Base-by-base conservation (phyloP, 1,284 basidiomycete species). In the Coniophora puteana region DNA sequence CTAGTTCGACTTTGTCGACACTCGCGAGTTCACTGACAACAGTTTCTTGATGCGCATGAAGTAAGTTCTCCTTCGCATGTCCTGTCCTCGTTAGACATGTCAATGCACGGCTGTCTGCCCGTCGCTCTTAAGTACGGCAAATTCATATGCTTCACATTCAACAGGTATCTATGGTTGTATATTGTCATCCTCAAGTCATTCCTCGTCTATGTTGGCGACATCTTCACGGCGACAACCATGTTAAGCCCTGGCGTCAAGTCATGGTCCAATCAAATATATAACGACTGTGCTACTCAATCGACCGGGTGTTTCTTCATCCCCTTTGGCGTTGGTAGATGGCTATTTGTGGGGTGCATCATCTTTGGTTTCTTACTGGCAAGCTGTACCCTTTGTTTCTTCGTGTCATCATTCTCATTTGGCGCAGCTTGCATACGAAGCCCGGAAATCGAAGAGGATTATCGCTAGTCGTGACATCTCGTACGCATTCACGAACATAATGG, bases 271-370 rank as follows among this genome's bases (percentile, higher is more conserved):
- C 79, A 89, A 61, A 93, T 95, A 57, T 89, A 92, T 67, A 72
- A 83, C 49, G 76, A 83, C 53, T 93, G 89, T 55, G 68, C 64
- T 52, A 49, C 59, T 50, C 58, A 70, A 55, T n/a, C n/a, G n/a
- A 45, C 76, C 13, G 84, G 89, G 39, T 92, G 89, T 51, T 80
- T 97, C 48, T 79, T 83, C 53, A 92, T 99, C 47, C 84, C 90
- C 6, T 97, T 97, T 68, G 71, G 72, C 44, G 81, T 90, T 39
- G 93, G 91, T 45, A 91, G 93, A 64, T 98, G 93, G 93, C 73
- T 99, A 46, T 98, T 99, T 68, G 87, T 94, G 20, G 93, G 92
- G 29, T 99, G 95, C 64, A 98, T 99, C 74, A 88, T 96, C 57
- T 93, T 97, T 64, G 94, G 92, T 17, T 98, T 98, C 71, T 71